Conservation (phyloP, 2,329 filamentous ascomycete genomes). For the Exophiala oligosperma region DNA sequence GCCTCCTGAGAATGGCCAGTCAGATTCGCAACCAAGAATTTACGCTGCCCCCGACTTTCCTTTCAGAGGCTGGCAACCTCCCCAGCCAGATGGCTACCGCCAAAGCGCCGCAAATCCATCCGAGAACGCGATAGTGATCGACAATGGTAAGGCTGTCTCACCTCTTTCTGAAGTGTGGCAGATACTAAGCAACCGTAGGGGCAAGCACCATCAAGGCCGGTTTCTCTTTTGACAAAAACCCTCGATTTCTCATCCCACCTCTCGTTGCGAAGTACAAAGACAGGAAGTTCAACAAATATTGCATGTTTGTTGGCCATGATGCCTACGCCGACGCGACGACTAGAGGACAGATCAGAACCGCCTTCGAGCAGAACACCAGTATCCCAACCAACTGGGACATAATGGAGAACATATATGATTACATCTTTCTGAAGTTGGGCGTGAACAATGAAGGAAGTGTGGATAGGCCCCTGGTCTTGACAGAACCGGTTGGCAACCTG, state of each 20-base stretch:
- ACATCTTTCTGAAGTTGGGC: conserved; percentile 90
- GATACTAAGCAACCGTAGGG: conserved; percentile 53
- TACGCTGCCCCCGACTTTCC: conserved; percentile 59
- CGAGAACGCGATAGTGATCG: conserved; percentile 85
- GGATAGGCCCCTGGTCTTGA: conserved; percentile 89
- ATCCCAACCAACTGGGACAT: conserved; percentile 98
- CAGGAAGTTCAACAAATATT: conserved; percentile 86
- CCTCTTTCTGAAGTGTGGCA: not conserved
- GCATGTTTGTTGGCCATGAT: conserved; percentile 88
- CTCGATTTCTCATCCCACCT: conserved; percentile 77
- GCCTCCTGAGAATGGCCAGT: conserved; percentile 47
- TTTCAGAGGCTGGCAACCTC: conserved; percentile 59
- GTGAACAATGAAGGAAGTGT: conserved; percentile 74
- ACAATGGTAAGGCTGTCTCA: conserved; percentile 70
- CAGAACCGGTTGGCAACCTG: conserved; percentile 88
- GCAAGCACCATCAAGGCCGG: conserved; percentile 87
- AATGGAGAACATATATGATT: conserved; percentile 92
- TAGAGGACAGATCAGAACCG: conserved; percentile 82
- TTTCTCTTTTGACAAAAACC: conserved; percentile 89
- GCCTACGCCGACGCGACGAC: conserved; percentile 94
- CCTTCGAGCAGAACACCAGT: conserved; percentile 87
- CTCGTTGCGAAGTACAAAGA: conserved; percentile 95
- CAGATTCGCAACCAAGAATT: conserved; percentile 56
- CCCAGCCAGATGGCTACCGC: conserved; percentile 68
- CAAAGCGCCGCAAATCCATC: conserved; percentile 61